Conservation (phyloP, 345 rosid genomes). For the Mangifera indica region DNA sequence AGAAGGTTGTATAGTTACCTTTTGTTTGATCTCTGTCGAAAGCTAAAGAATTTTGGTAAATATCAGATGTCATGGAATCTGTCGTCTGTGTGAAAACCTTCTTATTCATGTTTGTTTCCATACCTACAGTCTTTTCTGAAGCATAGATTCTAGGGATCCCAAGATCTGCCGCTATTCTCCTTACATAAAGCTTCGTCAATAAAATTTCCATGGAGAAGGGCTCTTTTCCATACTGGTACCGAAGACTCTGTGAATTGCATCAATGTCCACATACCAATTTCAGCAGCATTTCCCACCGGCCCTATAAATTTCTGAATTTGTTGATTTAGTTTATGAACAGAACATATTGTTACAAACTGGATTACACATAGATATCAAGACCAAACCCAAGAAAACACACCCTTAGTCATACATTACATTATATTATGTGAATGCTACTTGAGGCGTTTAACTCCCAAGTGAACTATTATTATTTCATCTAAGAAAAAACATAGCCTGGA, state of each 20-base stretch:
- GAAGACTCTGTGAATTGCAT: slow-evolving; percentile 89
- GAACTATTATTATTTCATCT: too few relatives aligned
- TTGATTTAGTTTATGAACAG: neutral
- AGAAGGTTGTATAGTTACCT: slow-evolving; percentile 43
- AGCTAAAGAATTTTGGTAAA: slow-evolving; percentile 59
- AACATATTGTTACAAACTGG: neutral
- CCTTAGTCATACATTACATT: neutral
- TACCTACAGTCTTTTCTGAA: slow-evolving; percentile 82
- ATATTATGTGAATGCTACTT: neutral
- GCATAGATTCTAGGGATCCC: slow-evolving; percentile 75
- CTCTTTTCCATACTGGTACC: slow-evolving; percentile 84
- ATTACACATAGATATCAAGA: neutral
- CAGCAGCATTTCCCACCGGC: slow-evolving; percentile 82
- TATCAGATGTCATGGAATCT: slow-evolving; percentile 69
- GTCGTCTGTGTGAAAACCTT: slow-evolving; percentile 78
- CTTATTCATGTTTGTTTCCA: slow-evolving; percentile 79
- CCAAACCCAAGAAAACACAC: neutral
- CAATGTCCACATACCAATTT: slow-evolving; percentile 72
- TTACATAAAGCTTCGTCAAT: slow-evolving; percentile 81
- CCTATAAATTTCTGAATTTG: neutral
- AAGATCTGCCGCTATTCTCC: slow-evolving; percentile 97
- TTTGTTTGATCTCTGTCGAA: slow-evolving; percentile 67
- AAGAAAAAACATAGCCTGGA: too few relatives aligned
- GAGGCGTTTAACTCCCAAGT: too few relatives aligned
- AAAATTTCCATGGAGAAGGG: slow-evolving; percentile 86